Evolutionary conservation across 2,329 filamentous ascomycete species (phyloP).

Genomic region (Hymenoscyphus infarciens): DNA sequence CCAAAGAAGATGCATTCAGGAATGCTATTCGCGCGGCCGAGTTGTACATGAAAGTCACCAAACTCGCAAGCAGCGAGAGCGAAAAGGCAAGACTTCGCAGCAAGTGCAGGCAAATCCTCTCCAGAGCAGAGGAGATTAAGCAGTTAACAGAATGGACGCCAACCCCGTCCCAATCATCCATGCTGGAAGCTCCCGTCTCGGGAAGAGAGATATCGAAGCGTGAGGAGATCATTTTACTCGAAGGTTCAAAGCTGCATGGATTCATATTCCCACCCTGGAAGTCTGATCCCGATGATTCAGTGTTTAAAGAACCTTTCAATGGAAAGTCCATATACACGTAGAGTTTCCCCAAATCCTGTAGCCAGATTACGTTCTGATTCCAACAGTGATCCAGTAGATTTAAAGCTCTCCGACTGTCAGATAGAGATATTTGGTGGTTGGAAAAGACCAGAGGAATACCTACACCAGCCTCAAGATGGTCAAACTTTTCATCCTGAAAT

Average conservation of each 20-base stretch:
- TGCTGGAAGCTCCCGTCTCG: constrained; percentile 41
- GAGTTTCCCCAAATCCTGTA: constrained; percentile 32
- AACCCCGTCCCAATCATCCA: constrained; percentile 20
- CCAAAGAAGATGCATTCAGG: constrained; percentile 63
- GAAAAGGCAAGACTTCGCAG: constrained; percentile 65
- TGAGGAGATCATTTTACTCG: constrained; percentile 74
- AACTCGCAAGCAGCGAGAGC: constrained; percentile 52
- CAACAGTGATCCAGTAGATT: constrained; percentile 62
- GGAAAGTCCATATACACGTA: constrained; percentile 58
- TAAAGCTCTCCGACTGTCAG: constrained; percentile 73
- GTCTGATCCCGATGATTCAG: constrained; percentile 52
- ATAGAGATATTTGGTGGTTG: constrained; percentile 75
- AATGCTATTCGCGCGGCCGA: constrained; percentile 76
- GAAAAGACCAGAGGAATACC: constrained; percentile 70
- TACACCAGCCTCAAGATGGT: constrained; percentile 33
- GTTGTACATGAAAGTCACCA: constrained; percentile 73
- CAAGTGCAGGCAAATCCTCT: constrained; percentile 68
- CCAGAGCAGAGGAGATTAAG: constrained; percentile 74
- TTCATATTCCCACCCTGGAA: constrained; percentile 84
- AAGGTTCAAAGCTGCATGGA: constrained; percentile 76
- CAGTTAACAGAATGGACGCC: constrained; percentile 26
- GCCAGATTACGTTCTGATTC: constrained; percentile 22
- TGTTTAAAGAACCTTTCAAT: constrained; percentile 56
- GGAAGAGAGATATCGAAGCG: constrained; percentile 60
- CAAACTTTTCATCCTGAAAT: constrained; percentile 16